Percentiles rank a stretch among this genome's conserved stretches.
phyloP scores from a whole-genome alignment of 805 yeast species.

The Hanseniaspora taiwanica region DNA sequence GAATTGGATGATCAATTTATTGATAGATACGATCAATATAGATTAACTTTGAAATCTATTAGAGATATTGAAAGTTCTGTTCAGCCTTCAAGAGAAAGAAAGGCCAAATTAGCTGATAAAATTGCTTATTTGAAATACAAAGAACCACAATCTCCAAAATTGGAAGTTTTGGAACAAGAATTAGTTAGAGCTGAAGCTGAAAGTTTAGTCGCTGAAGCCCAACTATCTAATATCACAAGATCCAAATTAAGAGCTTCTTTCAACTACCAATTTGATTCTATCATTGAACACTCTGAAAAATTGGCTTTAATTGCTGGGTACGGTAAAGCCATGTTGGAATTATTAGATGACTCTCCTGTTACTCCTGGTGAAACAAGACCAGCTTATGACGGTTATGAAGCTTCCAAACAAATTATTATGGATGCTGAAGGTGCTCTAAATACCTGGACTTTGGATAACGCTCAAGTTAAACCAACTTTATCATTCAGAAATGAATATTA shows the following conservation, averaged over 20 bases:
- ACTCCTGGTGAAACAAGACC: slow-evolving; percentile 99
- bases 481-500: slow-evolving; percentile 67
- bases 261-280: slow-evolving; percentile 91
- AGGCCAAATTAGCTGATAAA: slow-evolving; percentile 93
- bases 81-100: slow-evolving; percentile 96
- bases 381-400: slow-evolving; percentile 96
- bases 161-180: slow-evolving; percentile 92
- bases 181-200: slow-evolving; percentile 98
- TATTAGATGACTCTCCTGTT: slow-evolving; percentile 91
- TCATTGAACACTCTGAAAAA: slow-evolving; percentile 92
- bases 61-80: slow-evolving; percentile 96
- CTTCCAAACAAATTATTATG: slow-evolving; percentile 92
- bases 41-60: slow-evolving; percentile 85
- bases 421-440: slow-evolving; percentile 94
- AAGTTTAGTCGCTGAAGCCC: slow-evolving; percentile 97
- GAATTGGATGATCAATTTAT: slow-evolving; percentile 97
- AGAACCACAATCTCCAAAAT: slow-evolving; percentile 96
- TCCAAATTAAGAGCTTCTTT: slow-evolving; percentile 96
- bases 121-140: slow-evolving; percentile 96
- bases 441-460: slow-evolving; percentile 92
- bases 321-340: slow-evolving; percentile 93
- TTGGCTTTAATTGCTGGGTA: slow-evolving; percentile 95
- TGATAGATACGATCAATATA: slow-evolving; percentile 96
- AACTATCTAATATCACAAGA: slow-evolving; percentile 93
- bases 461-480: slow-evolving; percentile 87